Conservation (phyloP, 805 yeast species). For the Scheffersomyces stipitis region DNA sequence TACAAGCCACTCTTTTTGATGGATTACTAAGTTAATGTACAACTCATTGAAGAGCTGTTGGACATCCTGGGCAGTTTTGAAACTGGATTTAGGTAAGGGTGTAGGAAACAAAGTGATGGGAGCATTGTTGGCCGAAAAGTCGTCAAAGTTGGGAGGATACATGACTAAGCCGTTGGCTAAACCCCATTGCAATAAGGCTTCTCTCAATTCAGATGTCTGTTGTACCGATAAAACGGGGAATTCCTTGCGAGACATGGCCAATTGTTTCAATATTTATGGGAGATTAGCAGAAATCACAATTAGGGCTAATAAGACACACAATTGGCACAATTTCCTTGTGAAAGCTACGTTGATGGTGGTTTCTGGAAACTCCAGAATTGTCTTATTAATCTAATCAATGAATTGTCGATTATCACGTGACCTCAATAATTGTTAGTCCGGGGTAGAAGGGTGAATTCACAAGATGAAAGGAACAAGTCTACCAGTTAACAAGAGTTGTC, state of each 20-base stretch:
- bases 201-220: conserved; percentile 35
- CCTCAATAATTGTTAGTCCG: no score
- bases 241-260: conserved; percentile 18
- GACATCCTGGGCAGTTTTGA: conserved; percentile 62
- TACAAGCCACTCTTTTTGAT: conserved; percentile 59
- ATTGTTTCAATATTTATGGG: no score
- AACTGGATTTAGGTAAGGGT: conserved; percentile 72
- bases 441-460: no score
- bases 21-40: conserved; percentile 66
- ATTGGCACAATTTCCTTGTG: no score
- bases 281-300: no score
- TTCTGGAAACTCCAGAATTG: no score
- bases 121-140: conserved; percentile 56
- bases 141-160: conserved; percentile 61
- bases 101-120: conserved; percentile 93
- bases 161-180: conserved; percentile 79
- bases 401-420: no score
- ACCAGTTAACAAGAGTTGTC: no score
- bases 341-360: no score
- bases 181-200: conserved; percentile 68
- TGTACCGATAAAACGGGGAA: conserved; percentile 32
- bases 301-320: no score
- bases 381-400: no score
- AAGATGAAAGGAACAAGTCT: no score
- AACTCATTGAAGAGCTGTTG: conserved; percentile 71